Evolutionary conservation across 257 asterid species (phyloP).

Genomic region (Mitragyna speciosa): DNA sequence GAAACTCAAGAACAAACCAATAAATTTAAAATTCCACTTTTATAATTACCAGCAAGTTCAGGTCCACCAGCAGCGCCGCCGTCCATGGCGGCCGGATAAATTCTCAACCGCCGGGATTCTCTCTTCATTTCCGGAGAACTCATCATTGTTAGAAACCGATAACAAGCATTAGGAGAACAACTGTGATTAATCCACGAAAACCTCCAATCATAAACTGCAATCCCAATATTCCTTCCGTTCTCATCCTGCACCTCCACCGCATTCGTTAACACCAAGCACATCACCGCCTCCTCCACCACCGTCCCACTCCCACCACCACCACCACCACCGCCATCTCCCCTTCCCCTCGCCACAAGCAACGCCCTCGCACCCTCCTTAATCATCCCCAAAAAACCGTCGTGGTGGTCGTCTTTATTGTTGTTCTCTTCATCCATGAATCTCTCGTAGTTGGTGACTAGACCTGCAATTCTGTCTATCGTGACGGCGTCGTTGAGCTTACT

Average conservation of each 20-base stretch:
- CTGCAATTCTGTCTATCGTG: slow-evolving; percentile 42
- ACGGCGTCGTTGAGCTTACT: slow-evolving; percentile 7
- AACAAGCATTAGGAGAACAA: slow-evolving; percentile 78
- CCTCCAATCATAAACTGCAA: slow-evolving; percentile 59
- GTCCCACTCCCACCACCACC: slow-evolving; percentile 3
- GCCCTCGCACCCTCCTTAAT: slow-evolving; percentile 47
- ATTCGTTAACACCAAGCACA: slow-evolving; percentile 72
- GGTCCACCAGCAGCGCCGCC: too few relatives aligned
- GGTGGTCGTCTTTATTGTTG: too few relatives aligned
- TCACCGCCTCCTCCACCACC: slow-evolving; percentile 45
- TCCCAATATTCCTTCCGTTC: slow-evolving; percentile 51
- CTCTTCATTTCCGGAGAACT: slow-evolving; percentile 3
- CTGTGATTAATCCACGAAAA: slow-evolving; percentile 91
- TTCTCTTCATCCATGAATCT: slow-evolving; percentile 15
- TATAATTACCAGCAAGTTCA: neutral
- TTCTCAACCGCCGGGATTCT: slow-evolving; percentile 23
- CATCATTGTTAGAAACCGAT: slow-evolving; percentile 36
- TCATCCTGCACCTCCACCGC: slow-evolving; percentile 66
- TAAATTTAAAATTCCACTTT: neutral
- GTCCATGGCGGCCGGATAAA: slow-evolving; percentile 31
- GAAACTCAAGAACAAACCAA: too few relatives aligned
- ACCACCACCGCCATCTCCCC: slow-evolving; percentile 7
- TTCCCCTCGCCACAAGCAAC: slow-evolving; percentile 37
- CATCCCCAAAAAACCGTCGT: slow-evolving; percentile 31
- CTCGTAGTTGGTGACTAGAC: slow-evolving; percentile 68